Percentiles rank a stretch among this genome's conserved stretches.
Evolutionary conservation across 2,329 filamentous ascomycete species (phyloP).

Genomic region (Penicillium italicum): DNA sequence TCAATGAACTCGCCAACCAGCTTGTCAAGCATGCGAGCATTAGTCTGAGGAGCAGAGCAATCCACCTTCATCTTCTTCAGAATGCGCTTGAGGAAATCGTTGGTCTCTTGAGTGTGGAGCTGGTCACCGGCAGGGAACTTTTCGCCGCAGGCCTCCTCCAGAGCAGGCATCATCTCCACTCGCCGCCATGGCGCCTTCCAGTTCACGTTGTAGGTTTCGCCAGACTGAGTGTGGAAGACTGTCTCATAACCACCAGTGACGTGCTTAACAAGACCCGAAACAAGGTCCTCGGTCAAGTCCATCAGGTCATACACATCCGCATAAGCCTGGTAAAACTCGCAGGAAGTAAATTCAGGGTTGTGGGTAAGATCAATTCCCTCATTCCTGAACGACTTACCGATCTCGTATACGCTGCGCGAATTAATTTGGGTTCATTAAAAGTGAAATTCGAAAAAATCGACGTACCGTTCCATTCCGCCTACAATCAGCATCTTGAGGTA

Average conservation of each 20-base stretch:
- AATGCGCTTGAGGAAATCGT: constrained; percentile 77
- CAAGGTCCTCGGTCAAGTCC: constrained; percentile 86
- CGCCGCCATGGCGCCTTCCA: constrained; percentile 93
- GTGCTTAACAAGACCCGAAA: constrained; percentile 83
- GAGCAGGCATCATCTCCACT: constrained; percentile 90
- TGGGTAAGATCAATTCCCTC: constrained; percentile 89
- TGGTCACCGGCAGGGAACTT: constrained; percentile 89
- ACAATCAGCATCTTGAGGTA: constrained; percentile 84
- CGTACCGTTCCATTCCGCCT: no score
- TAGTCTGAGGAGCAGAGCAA: constrained; percentile 85
- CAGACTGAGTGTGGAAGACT: constrained; percentile 78
- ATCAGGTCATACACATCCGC: constrained; percentile 89
- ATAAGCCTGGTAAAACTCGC: constrained; percentile 96
- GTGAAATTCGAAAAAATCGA: constrained; percentile 35
- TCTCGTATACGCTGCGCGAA: constrained; percentile 50
- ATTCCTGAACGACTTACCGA: constrained; percentile 94
- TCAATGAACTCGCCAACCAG: constrained; percentile 93
- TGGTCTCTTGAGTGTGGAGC: constrained; percentile 84
- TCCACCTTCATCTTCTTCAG: constrained; percentile 88
- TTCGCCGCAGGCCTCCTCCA: constrained; percentile 85
- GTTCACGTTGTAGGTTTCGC: constrained; percentile 86
- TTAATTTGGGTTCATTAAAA: no score
- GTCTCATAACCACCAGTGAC: constrained; percentile 83
- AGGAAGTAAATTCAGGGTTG: constrained; percentile 97
- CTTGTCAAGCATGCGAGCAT: constrained; percentile 94